Conservation (phyloP, 73 alveolate species). For the Paramecium biaurelia region DNA sequence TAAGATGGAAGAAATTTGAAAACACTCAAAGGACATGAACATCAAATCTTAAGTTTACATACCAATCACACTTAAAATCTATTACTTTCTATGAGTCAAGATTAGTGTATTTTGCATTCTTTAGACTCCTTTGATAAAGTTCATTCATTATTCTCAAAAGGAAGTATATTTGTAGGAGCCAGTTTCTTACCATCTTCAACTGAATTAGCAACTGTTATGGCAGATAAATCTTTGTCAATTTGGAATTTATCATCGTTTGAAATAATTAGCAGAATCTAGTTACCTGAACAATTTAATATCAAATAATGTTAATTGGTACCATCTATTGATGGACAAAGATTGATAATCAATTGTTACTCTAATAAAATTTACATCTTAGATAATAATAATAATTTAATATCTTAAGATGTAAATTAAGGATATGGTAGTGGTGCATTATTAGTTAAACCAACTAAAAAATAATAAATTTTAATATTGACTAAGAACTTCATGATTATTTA, state of each 20-base stretch:
- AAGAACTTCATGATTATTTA: background rate
- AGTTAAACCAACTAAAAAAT: background rate
- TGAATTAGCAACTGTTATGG: constrained; percentile 13
- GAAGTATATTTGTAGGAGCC: constrained; percentile 8
- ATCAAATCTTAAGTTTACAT: background rate
- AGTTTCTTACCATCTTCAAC: constrained; percentile 34
- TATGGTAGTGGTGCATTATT: background rate
- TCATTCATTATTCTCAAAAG: constrained; percentile 25
- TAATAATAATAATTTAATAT: background rate
- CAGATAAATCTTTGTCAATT: constrained; percentile 18
- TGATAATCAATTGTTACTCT: constrained; percentile 1
- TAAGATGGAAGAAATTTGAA: constrained; percentile 44
- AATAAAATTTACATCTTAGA: constrained; percentile 6
- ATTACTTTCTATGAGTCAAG: background rate
- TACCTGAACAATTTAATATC: background rate
- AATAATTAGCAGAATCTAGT: background rate
- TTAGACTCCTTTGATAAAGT: constrained; percentile 36
- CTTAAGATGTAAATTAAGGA: background rate
- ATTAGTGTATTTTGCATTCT: background rate
- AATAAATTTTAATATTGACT: background rate
- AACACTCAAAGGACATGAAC: constrained; percentile 21
- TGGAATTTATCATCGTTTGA: constrained; percentile 49
- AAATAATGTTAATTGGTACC: constrained; percentile 18
- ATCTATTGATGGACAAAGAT: background rate
- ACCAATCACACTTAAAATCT: background rate